Conservation (phyloP, 257 asterid genomes). For the Solanum corneliomulleri region DNA sequence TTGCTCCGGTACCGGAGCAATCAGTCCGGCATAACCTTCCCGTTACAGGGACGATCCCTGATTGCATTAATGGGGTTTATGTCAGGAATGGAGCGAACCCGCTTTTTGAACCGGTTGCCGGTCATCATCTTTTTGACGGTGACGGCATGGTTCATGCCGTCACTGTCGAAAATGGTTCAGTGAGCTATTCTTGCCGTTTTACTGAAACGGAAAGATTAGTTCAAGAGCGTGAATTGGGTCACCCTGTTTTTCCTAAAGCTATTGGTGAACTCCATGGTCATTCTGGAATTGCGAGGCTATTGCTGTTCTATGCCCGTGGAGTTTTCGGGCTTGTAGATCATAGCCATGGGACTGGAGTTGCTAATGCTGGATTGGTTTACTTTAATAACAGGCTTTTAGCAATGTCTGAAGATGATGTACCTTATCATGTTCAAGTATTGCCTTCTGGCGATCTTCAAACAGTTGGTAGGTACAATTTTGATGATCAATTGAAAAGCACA, state of each 20-base stretch:
- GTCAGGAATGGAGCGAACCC: constrained; percentile 73
- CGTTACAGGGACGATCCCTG: constrained; percentile 37
- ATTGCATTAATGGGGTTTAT: constrained; percentile 50
- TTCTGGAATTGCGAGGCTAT: constrained; percentile 39
- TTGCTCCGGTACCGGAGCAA: constrained; percentile 55
- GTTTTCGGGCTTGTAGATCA: constrained; percentile 40
- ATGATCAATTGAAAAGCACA: constrained; percentile 21
- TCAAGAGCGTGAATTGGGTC: constrained; percentile 52
- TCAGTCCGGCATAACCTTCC: constrained; percentile 21
- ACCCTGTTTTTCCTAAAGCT: constrained; percentile 59
- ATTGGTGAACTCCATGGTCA: constrained; percentile 74
- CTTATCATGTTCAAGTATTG: constrained; percentile 32
- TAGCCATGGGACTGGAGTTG: constrained; percentile 46
- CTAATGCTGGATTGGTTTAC: constrained; percentile 52
- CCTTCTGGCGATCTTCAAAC: constrained; percentile 41
- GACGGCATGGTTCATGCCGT: constrained; percentile 75
- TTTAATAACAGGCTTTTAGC: constrained; percentile 39
- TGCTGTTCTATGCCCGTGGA: constrained; percentile 45
- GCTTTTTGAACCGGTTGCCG: constrained; percentile 38
- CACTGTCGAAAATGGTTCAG: constrained; percentile 21
- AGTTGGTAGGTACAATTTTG: constrained; percentile 33
- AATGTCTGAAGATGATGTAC: constrained; percentile 71
- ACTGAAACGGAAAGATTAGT: constrained; percentile 45
- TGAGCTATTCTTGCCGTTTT: constrained; percentile 51
- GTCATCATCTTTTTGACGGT: constrained; percentile 71